Conservation (phyloP, 257 asterid genomes). For the Lycium ferocissimum region DNA sequence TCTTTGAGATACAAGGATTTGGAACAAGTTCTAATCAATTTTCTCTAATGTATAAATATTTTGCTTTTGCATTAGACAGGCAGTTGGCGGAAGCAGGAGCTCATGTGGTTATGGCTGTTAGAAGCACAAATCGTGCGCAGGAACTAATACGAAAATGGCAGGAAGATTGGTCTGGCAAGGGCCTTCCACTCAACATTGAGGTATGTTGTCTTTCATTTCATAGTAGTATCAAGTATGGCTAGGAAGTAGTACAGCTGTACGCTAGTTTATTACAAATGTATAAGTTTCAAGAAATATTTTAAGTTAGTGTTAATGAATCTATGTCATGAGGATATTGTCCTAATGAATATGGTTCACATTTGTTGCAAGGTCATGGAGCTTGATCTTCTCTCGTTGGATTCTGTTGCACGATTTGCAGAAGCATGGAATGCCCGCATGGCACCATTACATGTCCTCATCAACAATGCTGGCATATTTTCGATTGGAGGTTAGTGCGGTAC, state of each 20-base stretch:
- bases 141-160: slow-evolving; percentile 85
- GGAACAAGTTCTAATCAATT: not conserved
- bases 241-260: slow-evolving; percentile 4
- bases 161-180: slow-evolving; percentile 79
- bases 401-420: slow-evolving; percentile 85
- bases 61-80: slow-evolving; percentile 45
- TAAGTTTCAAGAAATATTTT: not conserved
- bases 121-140: slow-evolving; percentile 75
- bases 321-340: not conserved
- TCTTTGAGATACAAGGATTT: slow-evolving; percentile 19
- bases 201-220: slow-evolving; percentile 39
- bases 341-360: not conserved
- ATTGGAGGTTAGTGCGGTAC: slow-evolving; percentile 65
- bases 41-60: slow-evolving; percentile 31
- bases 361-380: slow-evolving; percentile 83
- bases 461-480: slow-evolving; percentile 93
- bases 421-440: slow-evolving; percentile 82
- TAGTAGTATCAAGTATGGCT: not conserved
- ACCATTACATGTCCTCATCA: slow-evolving; percentile 81
- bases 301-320: not conserved
- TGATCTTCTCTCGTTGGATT: slow-evolving; percentile 87
- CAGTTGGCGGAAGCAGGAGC: slow-evolving; percentile 97
- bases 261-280: not conserved
- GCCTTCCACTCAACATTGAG: slow-evolving; percentile 92
- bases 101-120: slow-evolving; percentile 95